phyloP scores from a whole-genome alignment of 371 early-diverging fungal species.

The Rhizopus stolonifer region DNA sequence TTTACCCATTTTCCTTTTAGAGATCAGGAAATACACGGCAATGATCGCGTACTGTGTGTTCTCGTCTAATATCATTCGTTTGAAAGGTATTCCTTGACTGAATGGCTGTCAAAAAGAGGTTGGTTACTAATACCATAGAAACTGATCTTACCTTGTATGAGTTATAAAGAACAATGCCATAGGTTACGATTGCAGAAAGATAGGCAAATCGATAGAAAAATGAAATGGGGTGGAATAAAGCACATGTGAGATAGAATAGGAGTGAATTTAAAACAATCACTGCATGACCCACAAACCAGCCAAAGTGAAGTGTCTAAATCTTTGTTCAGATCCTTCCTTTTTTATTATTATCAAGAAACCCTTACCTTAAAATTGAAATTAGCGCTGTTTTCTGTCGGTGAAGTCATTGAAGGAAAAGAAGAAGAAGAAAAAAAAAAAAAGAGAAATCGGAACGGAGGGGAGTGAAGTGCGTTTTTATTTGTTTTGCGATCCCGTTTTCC shows the following conservation, averaged over 20 bases:
- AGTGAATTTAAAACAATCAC: not conserved
- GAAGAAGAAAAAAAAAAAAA: conserved; percentile 8
- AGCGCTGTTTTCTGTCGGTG: not conserved
- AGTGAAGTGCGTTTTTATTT: no score
- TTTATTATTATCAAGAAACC: not conserved
- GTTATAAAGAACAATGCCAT: conserved; percentile 26
- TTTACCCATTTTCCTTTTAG: conserved; percentile 65
- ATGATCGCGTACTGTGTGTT: conserved; percentile 77
- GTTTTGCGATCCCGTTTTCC: not conserved
- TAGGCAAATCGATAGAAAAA: conserved; percentile 23
- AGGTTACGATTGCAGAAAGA: conserved; percentile 11
- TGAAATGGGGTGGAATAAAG: conserved; percentile 15
- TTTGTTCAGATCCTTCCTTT: not conserved
- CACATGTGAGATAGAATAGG: conserved; percentile 16
- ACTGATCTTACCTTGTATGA: conserved; percentile 23
- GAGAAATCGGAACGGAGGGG: no score
- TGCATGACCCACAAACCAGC: conserved; percentile 29
- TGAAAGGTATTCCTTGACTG: conserved; percentile 1
- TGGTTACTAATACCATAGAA: not conserved
- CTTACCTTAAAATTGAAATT: conserved; percentile 8
- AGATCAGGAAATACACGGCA: conserved; percentile 68
- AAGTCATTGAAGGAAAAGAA: not conserved
- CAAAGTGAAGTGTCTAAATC: conserved; percentile 25
- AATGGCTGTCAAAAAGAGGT: conserved; percentile 13
- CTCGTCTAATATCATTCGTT: conserved; percentile 58